Evolutionary conservation across 2,329 filamentous ascomycete species (phyloP), one percentile per base, ranked within the genome.

Genomic region (Aspergillus texensis): DNA sequence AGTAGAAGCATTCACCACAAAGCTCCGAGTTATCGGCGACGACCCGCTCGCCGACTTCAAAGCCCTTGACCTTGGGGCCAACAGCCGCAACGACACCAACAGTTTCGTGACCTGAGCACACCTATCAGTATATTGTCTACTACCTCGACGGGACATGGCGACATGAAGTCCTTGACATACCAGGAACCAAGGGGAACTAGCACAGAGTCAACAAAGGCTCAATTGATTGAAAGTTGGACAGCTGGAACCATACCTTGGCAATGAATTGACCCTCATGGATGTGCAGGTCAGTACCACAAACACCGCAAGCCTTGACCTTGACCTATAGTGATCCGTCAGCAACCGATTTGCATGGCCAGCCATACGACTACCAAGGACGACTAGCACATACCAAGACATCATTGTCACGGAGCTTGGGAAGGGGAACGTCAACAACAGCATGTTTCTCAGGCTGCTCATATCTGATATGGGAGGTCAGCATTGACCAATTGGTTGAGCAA

Each of bases 1-100:
- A 92, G 81, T 91, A 91, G 82, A 90, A 91, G 80, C 89, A 92
- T 76, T 89, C 85, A 56, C 86, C 86, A 77, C 89, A 92, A 50
- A 91, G 84, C 75, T 91, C 79, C 5, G 79, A 82, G 72, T 80
- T 80, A 67, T 80, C 79, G 10, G 78, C 87, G 62, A 85, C 86
- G 39, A 91, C 88, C 54, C 87, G 85, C 70, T 90, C 87, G 60
- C 88, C 88, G 61, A 90, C 72, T 57, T 82, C 71, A 77, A 91
- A 87, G 50, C 81, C 83, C 68, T 84, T 86, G 66, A 90, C 87
- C 68, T 86, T 83, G 65, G 81, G 81, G 55, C 85, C 86, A 45
- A 86, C 72, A 14, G 83, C 86, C 36, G 86, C 88, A 61, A 91
- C 82, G 41, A 87, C 84, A 68, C 89, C 89, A 46, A 89, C 86